Conservation (phyloP, 352 stramenopile genomes). For the Globisporangium viniferum region DNA sequence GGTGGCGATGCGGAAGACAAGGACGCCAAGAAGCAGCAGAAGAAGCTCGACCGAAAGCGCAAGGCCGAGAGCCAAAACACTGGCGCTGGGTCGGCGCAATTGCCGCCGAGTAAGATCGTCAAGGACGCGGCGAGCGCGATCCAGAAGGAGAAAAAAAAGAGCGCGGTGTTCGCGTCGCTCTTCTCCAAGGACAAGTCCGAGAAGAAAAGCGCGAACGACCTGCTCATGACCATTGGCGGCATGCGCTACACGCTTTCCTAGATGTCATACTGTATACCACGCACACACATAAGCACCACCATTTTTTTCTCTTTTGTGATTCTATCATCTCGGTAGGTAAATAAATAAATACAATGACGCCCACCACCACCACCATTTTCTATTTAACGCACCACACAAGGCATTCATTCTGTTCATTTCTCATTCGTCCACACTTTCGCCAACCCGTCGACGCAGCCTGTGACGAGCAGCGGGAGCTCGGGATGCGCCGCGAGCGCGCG, state of each 20-base stretch:
- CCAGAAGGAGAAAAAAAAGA: slow-evolving; percentile 68
- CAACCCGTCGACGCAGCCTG: slow-evolving; percentile 54
- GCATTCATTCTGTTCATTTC: neutral
- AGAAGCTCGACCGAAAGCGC: slow-evolving; percentile 44
- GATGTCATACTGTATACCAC: neutral
- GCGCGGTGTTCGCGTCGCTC: slow-evolving; percentile 76
- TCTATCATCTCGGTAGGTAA: neutral
- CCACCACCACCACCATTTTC: neutral
- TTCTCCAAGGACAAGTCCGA: slow-evolving; percentile 69
- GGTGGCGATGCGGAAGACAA: slow-evolving; percentile 4
- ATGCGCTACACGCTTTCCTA: slow-evolving; percentile 86
- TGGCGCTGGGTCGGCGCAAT: slow-evolving; percentile 11
- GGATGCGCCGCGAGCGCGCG: slow-evolving; percentile 62
- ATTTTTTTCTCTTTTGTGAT: neutral
- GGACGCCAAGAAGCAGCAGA: slow-evolving; percentile 15
- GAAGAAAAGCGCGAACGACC: slow-evolving; percentile 72
- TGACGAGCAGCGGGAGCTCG: slow-evolving; percentile 61
- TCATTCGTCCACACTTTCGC: slow-evolving; percentile 65
- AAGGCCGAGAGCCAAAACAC: slow-evolving; percentile 18
- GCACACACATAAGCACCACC: neutral
- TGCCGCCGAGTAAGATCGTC: slow-evolving; percentile 40
- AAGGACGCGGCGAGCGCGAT: slow-evolving; percentile 58
- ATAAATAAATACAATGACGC: slow-evolving; percentile 1
- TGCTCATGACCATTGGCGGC: slow-evolving; percentile 83
- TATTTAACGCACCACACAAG: neutral